These are phyloP conservation scores for Lachnellula cervina DNA, from an alignment of 2,329 filamentous ascomycete genomes.

Conservation along the genomic window DNA sequence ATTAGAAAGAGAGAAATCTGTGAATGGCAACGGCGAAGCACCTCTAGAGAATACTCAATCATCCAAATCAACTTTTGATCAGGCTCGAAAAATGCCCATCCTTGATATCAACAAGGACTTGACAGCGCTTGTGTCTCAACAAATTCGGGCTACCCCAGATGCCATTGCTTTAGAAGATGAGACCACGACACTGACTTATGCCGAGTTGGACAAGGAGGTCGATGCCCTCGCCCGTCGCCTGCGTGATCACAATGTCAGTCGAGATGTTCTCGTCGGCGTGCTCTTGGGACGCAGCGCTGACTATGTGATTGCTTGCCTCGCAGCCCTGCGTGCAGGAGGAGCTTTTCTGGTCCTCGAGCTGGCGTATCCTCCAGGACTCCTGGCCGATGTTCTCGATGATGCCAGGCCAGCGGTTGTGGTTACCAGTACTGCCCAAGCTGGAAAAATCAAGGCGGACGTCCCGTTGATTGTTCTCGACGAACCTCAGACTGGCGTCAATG, in stretches of 20 bases:
- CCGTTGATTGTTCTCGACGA: conserved; percentile 63
- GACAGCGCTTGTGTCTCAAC: conserved; percentile 63
- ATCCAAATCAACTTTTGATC: too few relatives aligned
- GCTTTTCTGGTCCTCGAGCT: conserved; percentile 77
- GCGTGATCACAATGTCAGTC: conserved; percentile 61
- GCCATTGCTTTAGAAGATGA: conserved; percentile 70
- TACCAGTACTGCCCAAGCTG: conserved; percentile 59
- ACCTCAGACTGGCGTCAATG: conserved; percentile 26
- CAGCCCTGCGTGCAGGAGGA: conserved; percentile 71
- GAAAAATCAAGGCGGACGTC: conserved; percentile 58
- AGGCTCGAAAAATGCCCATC: conserved; percentile 47
- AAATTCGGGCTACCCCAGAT: conserved; percentile 64
- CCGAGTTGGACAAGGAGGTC: conserved; percentile 64
- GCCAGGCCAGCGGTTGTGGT: conserved; percentile 66
- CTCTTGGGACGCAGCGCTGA: conserved; percentile 70
- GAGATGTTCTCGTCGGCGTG: conserved; percentile 70
- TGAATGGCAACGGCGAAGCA: too few relatives aligned
- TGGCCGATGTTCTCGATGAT: conserved; percentile 74
- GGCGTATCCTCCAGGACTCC: conserved; percentile 68
- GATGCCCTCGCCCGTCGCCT: conserved; percentile 60
- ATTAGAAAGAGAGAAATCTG: too few relatives aligned
- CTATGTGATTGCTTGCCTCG: conserved; percentile 74
- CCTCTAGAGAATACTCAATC: too few relatives aligned
- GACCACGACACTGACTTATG: conserved; percentile 62
- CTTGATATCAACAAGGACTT: conserved; percentile 70